A percentile compares a stretch with the other conserved stretches of the same genome.
phyloP scores from a whole-genome alignment of 768 basidiomycete species.

The Sporobolomyces phaffii region DNA sequence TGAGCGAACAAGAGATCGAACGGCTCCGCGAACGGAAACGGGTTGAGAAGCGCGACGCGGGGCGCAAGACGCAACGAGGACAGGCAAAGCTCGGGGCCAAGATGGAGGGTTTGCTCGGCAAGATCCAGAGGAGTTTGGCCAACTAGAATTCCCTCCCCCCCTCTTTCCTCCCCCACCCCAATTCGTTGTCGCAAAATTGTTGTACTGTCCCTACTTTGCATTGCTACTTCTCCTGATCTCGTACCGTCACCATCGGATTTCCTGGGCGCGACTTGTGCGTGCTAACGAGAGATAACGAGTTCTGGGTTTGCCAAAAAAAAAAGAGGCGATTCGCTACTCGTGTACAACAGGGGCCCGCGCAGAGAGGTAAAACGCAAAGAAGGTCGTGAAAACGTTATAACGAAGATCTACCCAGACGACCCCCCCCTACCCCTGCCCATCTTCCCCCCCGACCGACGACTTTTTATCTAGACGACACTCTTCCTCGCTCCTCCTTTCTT shows the following conservation, averaged over 20 bases:
- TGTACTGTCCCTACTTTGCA: neutral
- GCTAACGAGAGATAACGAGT: too few relatives aligned
- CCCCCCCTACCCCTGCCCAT: too few relatives aligned
- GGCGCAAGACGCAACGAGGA: conserved; percentile 18
- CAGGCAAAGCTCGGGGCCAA: conserved; percentile 33
- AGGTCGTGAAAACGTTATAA: too few relatives aligned
- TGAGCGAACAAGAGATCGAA: conserved; percentile 29
- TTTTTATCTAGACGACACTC: neutral
- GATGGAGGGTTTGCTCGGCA: conserved; percentile 33
- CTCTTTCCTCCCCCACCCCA: too few relatives aligned
- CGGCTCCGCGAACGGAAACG: conserved; percentile 23
- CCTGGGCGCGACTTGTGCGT: neutral
- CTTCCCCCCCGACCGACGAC: too few relatives aligned
- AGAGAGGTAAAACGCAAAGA: too few relatives aligned
- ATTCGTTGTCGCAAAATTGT: neutral
- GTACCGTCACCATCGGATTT: neutral
- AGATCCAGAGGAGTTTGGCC: conserved; percentile 19
- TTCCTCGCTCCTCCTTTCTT: neutral
- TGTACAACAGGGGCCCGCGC: too few relatives aligned
- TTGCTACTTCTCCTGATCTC: neutral
- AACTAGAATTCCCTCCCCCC: neutral
- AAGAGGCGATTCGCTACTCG: too few relatives aligned
- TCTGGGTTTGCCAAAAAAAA: too few relatives aligned
- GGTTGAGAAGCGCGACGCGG: conserved; percentile 24
- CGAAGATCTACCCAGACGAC: too few relatives aligned